Base-by-base conservation (phyloP, 495 filamentous ascomycete genomes). In the Talaromyces ruber region DNA sequence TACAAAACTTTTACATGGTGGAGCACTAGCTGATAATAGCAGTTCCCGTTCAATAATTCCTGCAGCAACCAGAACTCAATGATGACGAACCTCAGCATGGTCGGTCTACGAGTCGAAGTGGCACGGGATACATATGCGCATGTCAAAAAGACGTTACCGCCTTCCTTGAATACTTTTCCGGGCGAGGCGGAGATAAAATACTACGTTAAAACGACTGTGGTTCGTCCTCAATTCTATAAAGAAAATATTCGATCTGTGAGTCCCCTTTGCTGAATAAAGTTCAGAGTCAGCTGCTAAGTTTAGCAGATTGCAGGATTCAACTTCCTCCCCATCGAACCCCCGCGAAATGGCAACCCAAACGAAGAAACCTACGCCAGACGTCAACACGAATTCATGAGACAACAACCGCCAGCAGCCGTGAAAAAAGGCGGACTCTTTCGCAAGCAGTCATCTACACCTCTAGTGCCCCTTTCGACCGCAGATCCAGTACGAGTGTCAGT, bases 321-420 rank as follows among this genome's bases (percentile, higher is more conserved):
- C 47, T 96, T 98, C 71, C 79, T 97, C 7, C 94, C 94, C 6
- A 92, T 98, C 68, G 94, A 98, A 68, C 91, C 91, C 2, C 93
- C 92, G 7, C 80, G 90, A 52, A 86, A 84, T 6, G 74, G 83
- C 2, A 78, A 80, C 56, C 79, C 84, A 1, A 83, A 81, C 54
- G 85, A 88, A 64, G 94, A 98, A 72, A 86, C 89, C 11, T 98
- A 87, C 70, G 94, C 92, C 12, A 77, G 91, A 56, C 81, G 91
- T 24, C 85, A 87, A 24, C 92, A 94, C 67, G 81, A 89, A 63
- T 97, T 97, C 70, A 76, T 73, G 9, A 74, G 70, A 58, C 69
- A 75, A 0, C 76, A 69, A 28, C 69, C 64, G 11, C 66, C 73
- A 9, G 61, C 68, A n/a, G 64, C 65, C 30, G 80, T 74, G 61